phyloP scores from a whole-genome alignment of 163 green algal genomes.

The Trebouxiophyceae sp. region DNA sequence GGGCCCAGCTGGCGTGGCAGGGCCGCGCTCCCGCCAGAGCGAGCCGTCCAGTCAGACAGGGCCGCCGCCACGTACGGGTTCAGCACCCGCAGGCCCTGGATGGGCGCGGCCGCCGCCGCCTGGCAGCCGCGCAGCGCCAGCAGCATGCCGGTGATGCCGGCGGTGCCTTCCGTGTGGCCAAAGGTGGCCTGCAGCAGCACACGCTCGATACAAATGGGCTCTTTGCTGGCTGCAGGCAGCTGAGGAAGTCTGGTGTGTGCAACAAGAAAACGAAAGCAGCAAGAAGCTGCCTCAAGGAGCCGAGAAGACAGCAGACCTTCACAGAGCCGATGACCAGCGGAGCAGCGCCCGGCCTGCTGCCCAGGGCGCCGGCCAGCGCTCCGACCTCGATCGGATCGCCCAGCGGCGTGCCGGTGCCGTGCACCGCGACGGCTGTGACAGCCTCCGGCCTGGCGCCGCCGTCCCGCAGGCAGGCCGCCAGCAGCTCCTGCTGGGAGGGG shows the following conservation, averaged over 20 bases:
- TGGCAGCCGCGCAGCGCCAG: conserved; percentile 12
- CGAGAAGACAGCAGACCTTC: too few species aligned
- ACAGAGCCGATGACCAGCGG: conserved; percentile 12
- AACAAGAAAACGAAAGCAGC: too few species aligned
- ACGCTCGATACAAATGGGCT: too few species aligned
- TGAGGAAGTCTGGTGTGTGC: too few species aligned
- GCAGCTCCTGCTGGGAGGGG: conserved; percentile 51
- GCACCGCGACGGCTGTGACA: conserved; percentile 26
- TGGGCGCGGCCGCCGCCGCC: conserved; percentile 1
- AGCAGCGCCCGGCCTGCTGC: conserved; percentile 8
- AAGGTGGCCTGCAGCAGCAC: conserved; percentile 13
- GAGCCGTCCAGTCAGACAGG: conserved; percentile 12
- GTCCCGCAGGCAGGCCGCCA: conserved; percentile 24
- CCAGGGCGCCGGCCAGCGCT: conserved; percentile 18
- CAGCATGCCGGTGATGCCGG: conserved; percentile 19
- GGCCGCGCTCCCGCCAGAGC: background rate
- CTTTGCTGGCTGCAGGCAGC: too few species aligned
- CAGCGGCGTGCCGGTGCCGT: conserved; percentile 68
- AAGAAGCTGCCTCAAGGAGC: too few species aligned
- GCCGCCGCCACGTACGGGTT: conserved; percentile 52
- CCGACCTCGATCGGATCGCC: conserved; percentile 81
- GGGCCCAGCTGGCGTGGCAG: conserved; percentile 2
- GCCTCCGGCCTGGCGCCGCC: conserved; percentile 4
- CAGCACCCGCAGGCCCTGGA: conserved; percentile 44
- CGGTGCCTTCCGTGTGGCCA: conserved; percentile 23